These are phyloP conservation scores for Kodamaea anthophila DNA, from an alignment of 1,139 yeast genomes.

Conservation along the genomic window DNA sequence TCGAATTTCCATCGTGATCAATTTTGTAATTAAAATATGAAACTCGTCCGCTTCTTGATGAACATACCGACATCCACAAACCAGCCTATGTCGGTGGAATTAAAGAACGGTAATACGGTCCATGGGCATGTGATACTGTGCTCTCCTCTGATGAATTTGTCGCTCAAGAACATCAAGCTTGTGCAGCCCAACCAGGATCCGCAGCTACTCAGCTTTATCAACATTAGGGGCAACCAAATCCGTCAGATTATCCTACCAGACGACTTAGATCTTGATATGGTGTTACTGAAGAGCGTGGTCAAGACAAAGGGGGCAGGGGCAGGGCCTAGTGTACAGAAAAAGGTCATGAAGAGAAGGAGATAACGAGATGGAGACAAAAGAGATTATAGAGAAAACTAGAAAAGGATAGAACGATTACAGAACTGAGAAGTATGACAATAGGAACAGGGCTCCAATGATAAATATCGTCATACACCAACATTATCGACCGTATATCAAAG, in stretches of 20 bases:
- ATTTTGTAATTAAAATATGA: too few relatives aligned
- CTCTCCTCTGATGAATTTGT: constrained; percentile 88
- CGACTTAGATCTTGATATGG: constrained; percentile 71
- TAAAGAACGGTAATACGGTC: constrained; percentile 69
- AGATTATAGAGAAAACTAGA: too few relatives aligned
- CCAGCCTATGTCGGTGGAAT: constrained; percentile 86
- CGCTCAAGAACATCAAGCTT: constrained; percentile 76
- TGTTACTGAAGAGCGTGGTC: constrained; percentile 45
- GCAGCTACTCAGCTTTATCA: constrained; percentile 67
- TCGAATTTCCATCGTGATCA: too few relatives aligned
- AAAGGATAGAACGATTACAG: too few relatives aligned
- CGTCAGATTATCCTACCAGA: constrained; percentile 86
- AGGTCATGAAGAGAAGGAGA: constrained; percentile 18
- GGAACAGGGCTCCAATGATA: too few relatives aligned
- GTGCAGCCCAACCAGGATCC: constrained; percentile 70
- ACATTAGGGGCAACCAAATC: constrained; percentile 85
- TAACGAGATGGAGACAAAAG: too few relatives aligned
- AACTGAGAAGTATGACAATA: too few relatives aligned
- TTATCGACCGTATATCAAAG: too few relatives aligned
- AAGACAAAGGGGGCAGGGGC: constrained; percentile 38
- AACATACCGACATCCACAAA: constrained; percentile 60
- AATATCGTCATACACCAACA: too few relatives aligned
- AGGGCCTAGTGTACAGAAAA: constrained; percentile 28
- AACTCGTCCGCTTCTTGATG: constrained; percentile 67
- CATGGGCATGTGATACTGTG: constrained; percentile 62